Conservation (phyloP, 2,329 filamentous ascomycete species). For the Scedosporium aurantiacum region DNA sequence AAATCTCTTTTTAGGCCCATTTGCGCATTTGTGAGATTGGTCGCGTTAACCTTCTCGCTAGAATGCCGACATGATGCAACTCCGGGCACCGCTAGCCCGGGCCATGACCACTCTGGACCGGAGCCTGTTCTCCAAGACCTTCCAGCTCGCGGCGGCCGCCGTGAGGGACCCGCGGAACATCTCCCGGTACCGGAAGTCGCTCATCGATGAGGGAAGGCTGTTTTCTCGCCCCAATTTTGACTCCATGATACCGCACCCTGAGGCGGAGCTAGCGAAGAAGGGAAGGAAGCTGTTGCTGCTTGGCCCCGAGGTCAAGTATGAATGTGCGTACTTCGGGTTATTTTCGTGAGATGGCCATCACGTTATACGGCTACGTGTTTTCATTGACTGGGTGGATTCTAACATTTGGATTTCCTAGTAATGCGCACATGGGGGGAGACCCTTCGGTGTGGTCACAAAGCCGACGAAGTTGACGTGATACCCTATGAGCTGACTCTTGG, state of each 20-base stretch:
- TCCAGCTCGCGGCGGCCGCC: conserved; percentile 68
- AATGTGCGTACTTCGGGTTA: conserved; percentile 25
- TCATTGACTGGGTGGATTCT: not conserved
- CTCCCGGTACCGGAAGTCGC: conserved; percentile 53
- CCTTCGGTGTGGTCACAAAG: conserved; percentile 56
- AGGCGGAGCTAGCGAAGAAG: conserved; percentile 35
- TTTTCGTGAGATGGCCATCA: no score
- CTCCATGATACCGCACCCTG: conserved; percentile 53
- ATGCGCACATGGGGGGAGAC: conserved; percentile 65
- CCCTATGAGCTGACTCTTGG: conserved; percentile 66
- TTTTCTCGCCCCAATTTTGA: conserved; percentile 56
- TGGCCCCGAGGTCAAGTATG: conserved; percentile 41
- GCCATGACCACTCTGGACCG: conserved; percentile 73
- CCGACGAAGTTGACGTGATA: conserved; percentile 57
- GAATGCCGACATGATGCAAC: conserved; percentile 19
- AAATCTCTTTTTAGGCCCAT: not conserved
- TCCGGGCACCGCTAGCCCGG: conserved; percentile 72
- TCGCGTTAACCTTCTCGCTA: not conserved
- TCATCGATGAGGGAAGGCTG: conserved; percentile 40
- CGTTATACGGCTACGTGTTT: no score
- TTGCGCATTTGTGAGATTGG: not conserved
- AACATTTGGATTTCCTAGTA: conserved; percentile 13
- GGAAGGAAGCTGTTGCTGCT: conserved; percentile 54
- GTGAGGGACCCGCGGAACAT: conserved; percentile 68
- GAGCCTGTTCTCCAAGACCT: conserved; percentile 65